Conservation (phyloP, 441 rosid species). For the Melastoma candidum region DNA sequence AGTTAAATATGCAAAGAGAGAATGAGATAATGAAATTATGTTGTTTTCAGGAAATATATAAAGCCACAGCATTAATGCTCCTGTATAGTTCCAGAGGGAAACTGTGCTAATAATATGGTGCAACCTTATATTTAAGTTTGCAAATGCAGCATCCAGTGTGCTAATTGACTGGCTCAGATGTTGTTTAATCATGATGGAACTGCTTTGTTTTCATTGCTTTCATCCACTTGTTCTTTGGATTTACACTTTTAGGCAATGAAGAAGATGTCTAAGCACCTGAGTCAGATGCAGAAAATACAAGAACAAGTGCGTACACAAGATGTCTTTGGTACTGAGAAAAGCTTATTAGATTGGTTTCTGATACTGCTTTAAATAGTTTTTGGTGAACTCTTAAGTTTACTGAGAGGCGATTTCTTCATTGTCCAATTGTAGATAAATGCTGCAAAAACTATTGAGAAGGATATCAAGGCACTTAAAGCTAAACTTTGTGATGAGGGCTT, state of each 20-base stretch:
- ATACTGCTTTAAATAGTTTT: background rate
- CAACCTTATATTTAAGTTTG: too few relatives aligned
- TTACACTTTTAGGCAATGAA: constrained; percentile 42
- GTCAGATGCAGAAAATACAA: constrained; percentile 58
- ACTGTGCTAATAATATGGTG: too few relatives aligned
- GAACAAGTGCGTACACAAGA: constrained; percentile 48
- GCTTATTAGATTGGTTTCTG: background rate
- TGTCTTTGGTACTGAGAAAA: background rate
- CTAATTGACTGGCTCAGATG: too few relatives aligned
- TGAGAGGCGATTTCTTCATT: background rate
- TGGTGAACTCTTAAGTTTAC: background rate
- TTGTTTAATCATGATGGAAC: too few relatives aligned
- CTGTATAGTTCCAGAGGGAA: too few relatives aligned
- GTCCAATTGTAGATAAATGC: constrained; percentile 39
- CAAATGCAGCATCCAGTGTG: too few relatives aligned
- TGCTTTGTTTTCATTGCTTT: background rate
- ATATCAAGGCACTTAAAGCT: constrained; percentile 52
- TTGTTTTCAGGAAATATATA: too few relatives aligned
- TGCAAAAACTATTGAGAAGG: constrained; percentile 72
- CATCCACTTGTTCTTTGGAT: constrained; percentile 9
- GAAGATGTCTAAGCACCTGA: constrained; percentile 63
- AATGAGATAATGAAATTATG: too few relatives aligned
- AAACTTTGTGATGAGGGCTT: constrained; percentile 57
- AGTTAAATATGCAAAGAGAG: too few relatives aligned
- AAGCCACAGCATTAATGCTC: too few relatives aligned